These are phyloP conservation scores for Choricystis sp. DNA, from an alignment of 139 green algal genomes.

Conservation along the genomic window DNA sequence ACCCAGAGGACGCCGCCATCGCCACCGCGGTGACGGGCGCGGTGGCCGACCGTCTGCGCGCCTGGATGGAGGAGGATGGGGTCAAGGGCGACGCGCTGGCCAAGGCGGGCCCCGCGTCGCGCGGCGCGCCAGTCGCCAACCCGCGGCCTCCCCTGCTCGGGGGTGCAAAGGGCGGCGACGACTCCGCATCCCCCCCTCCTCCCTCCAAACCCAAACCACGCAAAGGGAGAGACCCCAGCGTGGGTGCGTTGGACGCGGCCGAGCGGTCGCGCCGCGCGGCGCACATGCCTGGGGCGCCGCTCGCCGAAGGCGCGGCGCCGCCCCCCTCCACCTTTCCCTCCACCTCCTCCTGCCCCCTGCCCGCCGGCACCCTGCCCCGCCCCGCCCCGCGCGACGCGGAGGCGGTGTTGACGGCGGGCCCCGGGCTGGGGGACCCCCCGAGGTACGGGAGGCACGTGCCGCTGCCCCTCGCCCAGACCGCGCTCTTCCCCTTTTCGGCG, in stretches of 20 bases:
- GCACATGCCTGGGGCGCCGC: not conserved
- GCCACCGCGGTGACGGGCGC: not conserved
- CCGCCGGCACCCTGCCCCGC: too few relatives aligned
- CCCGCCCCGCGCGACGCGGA: not conserved
- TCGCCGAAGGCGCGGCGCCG: too few relatives aligned
- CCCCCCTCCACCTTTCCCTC: not conserved
- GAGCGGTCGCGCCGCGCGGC: not conserved
- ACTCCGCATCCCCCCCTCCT: too few relatives aligned
- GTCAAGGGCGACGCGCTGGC: not conserved
- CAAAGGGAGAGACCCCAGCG: too few relatives aligned
- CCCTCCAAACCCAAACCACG: too few relatives aligned
- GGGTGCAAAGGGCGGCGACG: too few relatives aligned
- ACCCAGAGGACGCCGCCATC: not conserved
- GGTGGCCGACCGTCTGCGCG: not conserved
- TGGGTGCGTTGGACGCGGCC: not conserved
- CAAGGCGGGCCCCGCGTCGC: too few relatives aligned
- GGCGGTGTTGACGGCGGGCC: not conserved
- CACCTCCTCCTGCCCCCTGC: not conserved
- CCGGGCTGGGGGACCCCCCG: not conserved
- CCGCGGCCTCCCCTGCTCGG: not conserved
- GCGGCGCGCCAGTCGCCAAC: not conserved
- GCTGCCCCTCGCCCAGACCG: conserved; percentile 2
- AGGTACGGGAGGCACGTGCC: not conserved
- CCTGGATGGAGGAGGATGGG: not conserved
- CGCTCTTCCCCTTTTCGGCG: not conserved